Evolutionary conservation across 495 filamentous ascomycete species (phyloP), one percentile per base, ranked within the genome.

Genomic region (Neurospora terricola): DNA sequence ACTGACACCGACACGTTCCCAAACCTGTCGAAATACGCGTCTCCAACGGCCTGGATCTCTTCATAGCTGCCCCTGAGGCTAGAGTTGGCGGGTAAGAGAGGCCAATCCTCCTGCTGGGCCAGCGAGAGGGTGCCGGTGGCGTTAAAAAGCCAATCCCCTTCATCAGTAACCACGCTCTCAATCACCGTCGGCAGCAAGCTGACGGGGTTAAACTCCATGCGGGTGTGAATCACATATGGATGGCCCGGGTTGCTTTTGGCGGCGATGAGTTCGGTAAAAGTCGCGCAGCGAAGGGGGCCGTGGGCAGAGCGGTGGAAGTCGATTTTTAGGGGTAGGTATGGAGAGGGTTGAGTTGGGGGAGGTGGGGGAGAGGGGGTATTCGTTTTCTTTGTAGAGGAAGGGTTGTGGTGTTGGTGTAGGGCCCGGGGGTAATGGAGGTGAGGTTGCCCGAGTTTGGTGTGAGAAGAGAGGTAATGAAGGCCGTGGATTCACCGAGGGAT

Each of bases 261-360:
- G 30, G 83, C 77, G 66, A 86, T 81, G 75, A 87, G 73, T 76
- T 88, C 85, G 59, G 80, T 84, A 78, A 82, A 86, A 43, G 84
- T 80, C 5, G 84, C 83, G 81, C 85, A 88, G 42, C 78, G 72
- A 34, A 5, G 76, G 16, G 81, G 82, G 77, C 87, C 85, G 69
- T 72, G 69, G 16, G 70, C 71, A 45, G 70, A 74, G 38, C 76
- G 78, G 45, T 70, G 62, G 68, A 75, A 69, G 72, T 77, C 75
- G 73, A 77, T 76, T 27, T 69, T 70, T 16, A 79, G 30, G 10
- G 73, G 70, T 9, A 72, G 73, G 70, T 9, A 72, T 23, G 18
- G 74, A 72, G 10, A 80, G 71, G 9, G 72, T 72, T 23, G n/a
- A 48, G n/a, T 48, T 48, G 3, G 43, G 8, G 43, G 43, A 48